These are phyloP conservation scores for Infundibulicybe gibba DNA, from an alignment of 768 basidiomycete species.

Conservation along the genomic window DNA sequence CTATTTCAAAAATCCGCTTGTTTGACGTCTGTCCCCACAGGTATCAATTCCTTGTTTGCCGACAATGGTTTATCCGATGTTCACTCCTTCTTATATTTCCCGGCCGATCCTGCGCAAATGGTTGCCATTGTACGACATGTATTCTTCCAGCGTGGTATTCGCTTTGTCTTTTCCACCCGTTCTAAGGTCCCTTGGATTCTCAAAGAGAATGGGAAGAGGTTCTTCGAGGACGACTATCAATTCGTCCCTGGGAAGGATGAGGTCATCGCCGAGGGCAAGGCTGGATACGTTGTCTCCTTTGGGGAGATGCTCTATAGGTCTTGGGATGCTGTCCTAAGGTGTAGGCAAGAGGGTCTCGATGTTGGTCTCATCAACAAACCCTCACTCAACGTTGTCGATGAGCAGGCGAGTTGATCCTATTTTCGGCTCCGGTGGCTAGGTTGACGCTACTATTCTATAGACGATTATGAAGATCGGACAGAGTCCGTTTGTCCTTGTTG, in stretches of 20 bases:
- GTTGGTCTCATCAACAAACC: constrained; percentile 88
- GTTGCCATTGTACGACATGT: constrained; percentile 68
- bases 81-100: constrained; percentile 83
- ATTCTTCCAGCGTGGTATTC: constrained; percentile 79
- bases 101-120: constrained; percentile 83
- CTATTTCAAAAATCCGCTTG: constrained; percentile 35
- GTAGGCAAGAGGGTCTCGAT: constrained; percentile 67
- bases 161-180: constrained; percentile 87
- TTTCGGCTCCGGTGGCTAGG: background rate
- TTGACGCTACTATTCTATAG: constrained; percentile 19
- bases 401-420: constrained; percentile 44
- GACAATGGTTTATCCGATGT: constrained; percentile 85
- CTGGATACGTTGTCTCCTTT: constrained; percentile 81
- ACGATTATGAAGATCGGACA: constrained; percentile 67
- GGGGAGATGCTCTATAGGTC: constrained; percentile 87
- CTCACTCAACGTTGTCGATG: constrained; percentile 80
- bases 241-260: constrained; percentile 88
- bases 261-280: constrained; percentile 69
- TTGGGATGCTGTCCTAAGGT: constrained; percentile 77
- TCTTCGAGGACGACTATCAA: constrained; percentile 68
- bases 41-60: constrained; percentile 83
- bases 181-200: constrained; percentile 88
- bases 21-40: too few relatives aligned
- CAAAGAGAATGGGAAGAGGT: constrained; percentile 64
- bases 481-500: constrained; percentile 77